Evolutionary conservation across 176 grass and related monocot genomes (phyloP).

Genomic region (Otatea glauca): DNA sequence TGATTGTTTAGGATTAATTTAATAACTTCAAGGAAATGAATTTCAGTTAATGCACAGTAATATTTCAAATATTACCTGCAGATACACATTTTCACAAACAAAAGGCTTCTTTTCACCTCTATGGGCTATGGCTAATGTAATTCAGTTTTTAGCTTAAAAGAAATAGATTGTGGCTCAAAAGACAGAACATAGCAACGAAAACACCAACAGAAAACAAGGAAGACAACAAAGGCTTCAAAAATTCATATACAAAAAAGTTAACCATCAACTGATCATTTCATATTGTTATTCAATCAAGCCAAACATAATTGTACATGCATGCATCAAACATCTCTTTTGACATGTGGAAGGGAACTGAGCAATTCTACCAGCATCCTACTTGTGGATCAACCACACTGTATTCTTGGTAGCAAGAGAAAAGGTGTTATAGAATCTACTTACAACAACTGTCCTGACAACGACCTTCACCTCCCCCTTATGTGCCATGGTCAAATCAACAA

Average conservation of each 20-base stretch:
- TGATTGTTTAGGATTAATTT: not conserved
- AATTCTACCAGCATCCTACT: not conserved
- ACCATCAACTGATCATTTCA: not conserved
- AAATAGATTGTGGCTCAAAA: not conserved
- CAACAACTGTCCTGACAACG: conserved; percentile 81
- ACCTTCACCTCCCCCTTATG: conserved; percentile 92
- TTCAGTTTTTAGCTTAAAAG: not conserved
- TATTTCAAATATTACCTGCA: not conserved
- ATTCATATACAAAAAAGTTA: not conserved
- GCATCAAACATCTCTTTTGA: not conserved
- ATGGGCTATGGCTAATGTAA: not conserved
- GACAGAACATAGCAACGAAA: conserved; percentile 3
- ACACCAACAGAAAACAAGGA: not conserved
- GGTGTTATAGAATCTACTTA: conserved; percentile 55
- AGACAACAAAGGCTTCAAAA: not conserved
- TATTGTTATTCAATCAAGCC: not conserved
- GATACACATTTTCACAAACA: not conserved
- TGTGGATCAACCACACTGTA: conserved; percentile 8
- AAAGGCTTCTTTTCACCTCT: not conserved
- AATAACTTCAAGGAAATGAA: not conserved
- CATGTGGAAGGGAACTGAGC: not conserved
- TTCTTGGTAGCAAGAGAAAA: conserved; percentile 5
- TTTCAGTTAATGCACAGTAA: not conserved
- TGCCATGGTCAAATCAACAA: conserved; percentile 95
- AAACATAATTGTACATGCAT: not conserved